These are phyloP conservation scores for Spergularia azorica DNA, from an alignment of 179 eudicot species.

Conservation along the genomic window DNA sequence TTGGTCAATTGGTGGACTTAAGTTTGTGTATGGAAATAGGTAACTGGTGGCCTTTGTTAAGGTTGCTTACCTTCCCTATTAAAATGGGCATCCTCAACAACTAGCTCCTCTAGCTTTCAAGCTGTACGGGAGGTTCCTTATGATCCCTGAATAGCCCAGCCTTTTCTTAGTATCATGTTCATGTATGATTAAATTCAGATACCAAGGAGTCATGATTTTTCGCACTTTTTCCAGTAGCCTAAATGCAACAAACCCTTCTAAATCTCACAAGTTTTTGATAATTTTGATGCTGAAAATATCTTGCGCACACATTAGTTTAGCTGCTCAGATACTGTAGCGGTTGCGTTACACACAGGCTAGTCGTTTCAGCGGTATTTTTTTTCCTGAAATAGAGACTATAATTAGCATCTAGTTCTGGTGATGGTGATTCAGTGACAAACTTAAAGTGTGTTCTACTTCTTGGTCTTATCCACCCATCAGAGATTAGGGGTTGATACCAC, in stretches of 20 bases:
- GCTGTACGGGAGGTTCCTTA: no score
- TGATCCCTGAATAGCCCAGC: no score
- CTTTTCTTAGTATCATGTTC: no score
- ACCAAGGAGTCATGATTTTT: no score
- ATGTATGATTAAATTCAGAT: no score
- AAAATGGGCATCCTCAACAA: no score
- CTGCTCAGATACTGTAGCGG: not conserved
- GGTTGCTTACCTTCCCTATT: no score
- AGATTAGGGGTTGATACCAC: not conserved
- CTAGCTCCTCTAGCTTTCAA: no score
- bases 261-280: not conserved
- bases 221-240: no score
- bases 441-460: not conserved
- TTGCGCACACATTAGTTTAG: not conserved
- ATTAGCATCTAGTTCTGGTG: not conserved
- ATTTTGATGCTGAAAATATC: not conserved
- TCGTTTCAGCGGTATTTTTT: not conserved
- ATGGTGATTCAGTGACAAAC: not conserved
- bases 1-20: no score
- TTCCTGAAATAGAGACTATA: not conserved
- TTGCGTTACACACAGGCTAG: not conserved
- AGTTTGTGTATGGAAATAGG: no score
- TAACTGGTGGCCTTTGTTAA: no score
- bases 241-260: not conserved
- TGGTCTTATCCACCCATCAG: slow-evolving; percentile 29